Percentiles rank a stretch among this genome's conserved stretches.
Conservation (phyloP, 331 rosid genomes). For the Pyrus hybrid region DNA sequence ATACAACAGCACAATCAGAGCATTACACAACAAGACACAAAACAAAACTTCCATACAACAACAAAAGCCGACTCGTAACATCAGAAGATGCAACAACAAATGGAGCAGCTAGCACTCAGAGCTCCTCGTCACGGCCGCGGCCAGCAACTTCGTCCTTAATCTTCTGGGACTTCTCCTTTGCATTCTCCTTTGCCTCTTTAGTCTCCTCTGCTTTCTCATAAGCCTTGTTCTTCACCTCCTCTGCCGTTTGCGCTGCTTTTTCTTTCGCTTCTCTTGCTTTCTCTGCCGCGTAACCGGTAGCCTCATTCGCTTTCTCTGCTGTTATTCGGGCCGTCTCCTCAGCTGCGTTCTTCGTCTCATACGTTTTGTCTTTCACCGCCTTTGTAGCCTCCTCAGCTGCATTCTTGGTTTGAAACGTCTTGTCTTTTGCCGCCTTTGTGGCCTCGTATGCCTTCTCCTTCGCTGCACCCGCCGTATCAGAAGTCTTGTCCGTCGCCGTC, state of each 20-base stretch:
- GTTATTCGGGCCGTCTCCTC: neutral
- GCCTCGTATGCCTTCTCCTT: constrained; percentile 6
- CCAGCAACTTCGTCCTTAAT: constrained; percentile 18
- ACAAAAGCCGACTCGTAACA: neutral
- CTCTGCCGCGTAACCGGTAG: neutral
- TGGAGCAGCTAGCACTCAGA: constrained; percentile 18
- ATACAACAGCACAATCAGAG: neutral
- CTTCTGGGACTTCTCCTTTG: constrained; percentile 13
- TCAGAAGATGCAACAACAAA: neutral
- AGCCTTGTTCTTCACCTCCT: neutral
- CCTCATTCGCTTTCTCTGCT: neutral
- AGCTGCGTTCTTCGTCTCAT: neutral
- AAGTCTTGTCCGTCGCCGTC: neutral
- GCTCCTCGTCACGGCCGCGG: constrained; percentile 41
- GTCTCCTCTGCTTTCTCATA: constrained; percentile 9
- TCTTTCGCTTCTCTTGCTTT: neutral
- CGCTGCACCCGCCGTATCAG: neutral
- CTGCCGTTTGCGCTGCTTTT: neutral
- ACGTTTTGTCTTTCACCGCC: neutral
- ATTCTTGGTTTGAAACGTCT: neutral
- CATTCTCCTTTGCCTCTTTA: constrained; percentile 7
- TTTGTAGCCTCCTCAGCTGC: neutral
- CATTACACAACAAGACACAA: neutral
- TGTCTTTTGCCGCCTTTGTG: neutral
- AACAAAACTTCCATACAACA: neutral